Evolutionary conservation across 1,139 yeast species (phyloP), one percentile per base, ranked within the genome.

Genomic region (Kodamaea alishanica): DNA sequence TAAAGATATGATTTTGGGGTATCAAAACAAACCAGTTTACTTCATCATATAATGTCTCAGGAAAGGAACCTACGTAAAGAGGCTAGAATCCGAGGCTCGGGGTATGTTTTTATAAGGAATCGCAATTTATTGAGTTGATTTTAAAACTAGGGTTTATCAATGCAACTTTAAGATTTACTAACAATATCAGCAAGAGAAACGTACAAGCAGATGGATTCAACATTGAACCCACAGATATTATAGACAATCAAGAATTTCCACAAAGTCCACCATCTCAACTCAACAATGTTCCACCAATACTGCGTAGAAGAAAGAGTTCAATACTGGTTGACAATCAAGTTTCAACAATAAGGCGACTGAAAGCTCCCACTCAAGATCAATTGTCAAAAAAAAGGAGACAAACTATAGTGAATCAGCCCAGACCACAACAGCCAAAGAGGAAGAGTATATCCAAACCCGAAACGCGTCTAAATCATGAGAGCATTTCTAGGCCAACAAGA

Each of bases 21-120:
- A 15, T 15, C 20, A 15, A 15, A 15, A 15, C 20, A 15, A 15
- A 15, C 20, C 20, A 4, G 6, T 27, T 26, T 33, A 15, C 27
- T 30, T 9, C 25, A 15, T 8, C 5, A 26, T 9, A 28, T 26
- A 33, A 26, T 20, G 26, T 26, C 31, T 12, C n/a, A 33, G 42
- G 40, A 43, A 25, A 38, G 46, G 25, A 32, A 31, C 31, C 35
- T 32, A 26, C 41, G 49, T 11, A 46, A 44, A 31, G 52, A 52
- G 42, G 52, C 67, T 24, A 55, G 75, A 32, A 54, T 61, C 28
- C 55, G 75, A 38, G 75, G 75, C 6, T 63, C 74, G 27, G 72
- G 67, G 73, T 67, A 66, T 45, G 73, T 64, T 24, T 6, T 15
- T 15, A 10, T 15, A 15, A 3, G 20, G 20, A 15, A 15, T 15